Evolutionary conservation across 192 early-diverging fungal species (phyloP).

Genomic region (Dispira simplex): DNA sequence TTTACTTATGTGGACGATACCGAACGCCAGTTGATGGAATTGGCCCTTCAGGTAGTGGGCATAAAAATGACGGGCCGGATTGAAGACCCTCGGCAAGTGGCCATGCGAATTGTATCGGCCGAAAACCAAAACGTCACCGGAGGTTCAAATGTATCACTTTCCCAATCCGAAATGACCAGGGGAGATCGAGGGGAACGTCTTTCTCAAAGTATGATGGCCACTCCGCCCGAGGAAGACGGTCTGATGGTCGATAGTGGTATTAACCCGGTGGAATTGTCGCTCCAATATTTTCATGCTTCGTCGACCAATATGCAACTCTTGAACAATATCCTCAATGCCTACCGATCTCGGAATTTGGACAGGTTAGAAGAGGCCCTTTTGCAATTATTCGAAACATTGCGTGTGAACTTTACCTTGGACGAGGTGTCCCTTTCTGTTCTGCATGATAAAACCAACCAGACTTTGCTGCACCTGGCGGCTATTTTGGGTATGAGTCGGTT

Average conservation of each 20-base stretch:
- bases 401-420: constrained; percentile 15
- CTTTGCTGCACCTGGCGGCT: constrained; percentile 44
- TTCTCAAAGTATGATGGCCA: constrained; percentile 6
- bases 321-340: constrained; percentile 14
- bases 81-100: constrained; percentile 57
- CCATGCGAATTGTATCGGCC: constrained; percentile 44
- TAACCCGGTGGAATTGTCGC: background rate
- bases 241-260: too few species aligned
- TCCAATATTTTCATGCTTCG: background rate
- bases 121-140: constrained; percentile 16
- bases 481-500: constrained; percentile 39
- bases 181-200: background rate
- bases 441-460: constrained; percentile 31
- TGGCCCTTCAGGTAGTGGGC: constrained; percentile 79
- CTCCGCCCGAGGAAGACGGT: too few species aligned
- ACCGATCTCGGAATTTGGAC: constrained; percentile 16
- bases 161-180: too few species aligned
- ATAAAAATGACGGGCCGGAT: constrained; percentile 66
- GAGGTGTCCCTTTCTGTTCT: constrained; percentile 12
- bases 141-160: too few species aligned
- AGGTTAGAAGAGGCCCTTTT: constrained; percentile 21
- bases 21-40: constrained; percentile 79
- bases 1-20: constrained; percentile 49
- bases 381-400: constrained; percentile 13
- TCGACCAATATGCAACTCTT: constrained; percentile 15